Base-by-base conservation (phyloP, 495 filamentous ascomycete genomes). In the Penicillium canariense region DNA sequence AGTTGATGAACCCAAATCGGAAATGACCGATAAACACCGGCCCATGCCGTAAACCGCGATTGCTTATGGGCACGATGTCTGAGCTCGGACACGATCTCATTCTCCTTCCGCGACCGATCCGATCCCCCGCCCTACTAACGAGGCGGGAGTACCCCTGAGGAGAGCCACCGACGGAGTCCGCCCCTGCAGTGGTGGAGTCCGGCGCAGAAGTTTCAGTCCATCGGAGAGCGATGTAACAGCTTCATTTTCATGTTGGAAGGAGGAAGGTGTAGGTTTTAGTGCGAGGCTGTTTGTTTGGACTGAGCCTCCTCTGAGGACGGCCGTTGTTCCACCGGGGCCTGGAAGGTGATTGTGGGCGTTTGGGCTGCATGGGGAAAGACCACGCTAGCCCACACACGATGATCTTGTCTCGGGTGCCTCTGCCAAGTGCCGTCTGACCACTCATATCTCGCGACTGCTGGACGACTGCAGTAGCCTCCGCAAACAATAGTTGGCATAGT, bases 401-500 rank as follows among this genome's bases (percentile, higher is more conserved):
- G 55, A 46, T 42, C 2, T 6, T 28, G 54, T 59, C 52, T 55
- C 55, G 48, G 55, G 32, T 26, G 38, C 48, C 7, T 39, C 55
- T 52, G 48, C 10, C 18, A 20, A 25, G 48, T 20, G 22, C 36
- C 6, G 25, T 18, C 15, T 12, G 39, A 8, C 55, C 44, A 55
- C 17, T 55, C 27, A 48, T 26, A 50, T 27, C 17, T 25, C 36
- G 26, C 30, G 26, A 27, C 26, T 35, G 17, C 42, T 23, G 54
- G 59, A 42, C 44, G 25, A 15, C 59, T 59, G 53, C 53, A 49
- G 50, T 10, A 26, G 51, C 35, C 28, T 31, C 48, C 52, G 63
- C 61, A 67, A 65, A 45, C 63, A 67, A 47, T 61, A 12, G 27
- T 48, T 17, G 1, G n/a, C 28, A 45, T 57, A 35, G 50, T 42